Conservation (phyloP, 352 stramenopile genomes). For the Phytophthora tubulina region DNA sequence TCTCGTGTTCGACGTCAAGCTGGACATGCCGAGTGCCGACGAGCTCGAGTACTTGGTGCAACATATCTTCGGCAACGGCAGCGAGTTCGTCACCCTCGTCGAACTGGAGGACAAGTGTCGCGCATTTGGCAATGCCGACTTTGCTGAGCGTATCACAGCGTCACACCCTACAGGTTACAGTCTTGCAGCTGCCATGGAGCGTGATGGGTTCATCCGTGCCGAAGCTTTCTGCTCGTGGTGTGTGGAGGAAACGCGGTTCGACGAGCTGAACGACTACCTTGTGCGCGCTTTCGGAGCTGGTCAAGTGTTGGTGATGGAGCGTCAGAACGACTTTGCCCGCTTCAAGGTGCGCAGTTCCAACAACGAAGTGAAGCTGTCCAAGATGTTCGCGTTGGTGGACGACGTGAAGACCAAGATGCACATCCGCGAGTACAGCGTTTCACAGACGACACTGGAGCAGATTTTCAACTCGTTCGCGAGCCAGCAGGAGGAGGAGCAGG, state of each 20-base stretch:
- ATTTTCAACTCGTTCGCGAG: conserved; percentile 91
- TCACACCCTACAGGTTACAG: conserved; percentile 69
- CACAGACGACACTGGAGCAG: conserved; percentile 87
- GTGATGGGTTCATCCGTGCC: conserved; percentile 48
- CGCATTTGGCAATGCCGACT: conserved; percentile 47
- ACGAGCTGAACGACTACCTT: conserved; percentile 43
- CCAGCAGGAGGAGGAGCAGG: conserved; percentile 59
- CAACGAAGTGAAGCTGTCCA: neutral
- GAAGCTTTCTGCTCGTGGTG: conserved; percentile 67
- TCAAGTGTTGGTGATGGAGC: conserved; percentile 47
- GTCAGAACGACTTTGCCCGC: conserved; percentile 60
- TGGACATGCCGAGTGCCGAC: conserved; percentile 32
- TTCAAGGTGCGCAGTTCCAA: conserved; percentile 62
- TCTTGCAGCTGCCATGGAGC: conserved; percentile 53
- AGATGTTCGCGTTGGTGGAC: conserved; percentile 77
- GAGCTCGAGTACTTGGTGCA: conserved; percentile 39
- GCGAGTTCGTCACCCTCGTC: conserved; percentile 24
- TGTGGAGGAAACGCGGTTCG: conserved; percentile 58
- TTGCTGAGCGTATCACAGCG: conserved; percentile 43
- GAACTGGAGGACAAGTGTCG: conserved; percentile 48
- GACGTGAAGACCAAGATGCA: conserved; percentile 49
- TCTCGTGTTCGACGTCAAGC: conserved; percentile 86
- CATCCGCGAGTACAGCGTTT: conserved; percentile 87
- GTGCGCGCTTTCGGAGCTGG: conserved; percentile 30
- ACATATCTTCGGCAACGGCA: conserved; percentile 36